These are phyloP conservation scores for Colletotrichum filicis DNA, from an alignment of 2,329 filamentous ascomycete genomes.

Conservation along the genomic window DNA sequence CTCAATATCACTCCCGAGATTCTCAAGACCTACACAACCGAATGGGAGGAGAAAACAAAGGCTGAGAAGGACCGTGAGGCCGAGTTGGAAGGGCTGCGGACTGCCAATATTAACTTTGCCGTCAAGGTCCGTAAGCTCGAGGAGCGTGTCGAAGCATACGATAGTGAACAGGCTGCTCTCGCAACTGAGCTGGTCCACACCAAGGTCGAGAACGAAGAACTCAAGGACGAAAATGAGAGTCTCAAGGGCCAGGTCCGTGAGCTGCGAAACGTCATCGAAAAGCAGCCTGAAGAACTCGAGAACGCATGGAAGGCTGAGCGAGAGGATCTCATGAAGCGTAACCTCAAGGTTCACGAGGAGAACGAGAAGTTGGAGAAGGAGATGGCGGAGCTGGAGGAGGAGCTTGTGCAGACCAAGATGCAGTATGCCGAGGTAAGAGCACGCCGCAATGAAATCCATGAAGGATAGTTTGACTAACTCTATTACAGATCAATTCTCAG, in stretches of 20 bases:
- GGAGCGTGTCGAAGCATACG: conserved; percentile 86
- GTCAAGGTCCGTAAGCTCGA: conserved; percentile 86
- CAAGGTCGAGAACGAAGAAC: conserved; percentile 92
- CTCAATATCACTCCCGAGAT: conserved; percentile 86
- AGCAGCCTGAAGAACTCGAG: conserved; percentile 90
- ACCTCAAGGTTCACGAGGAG: conserved; percentile 93
- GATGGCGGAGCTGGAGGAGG: conserved; percentile 90
- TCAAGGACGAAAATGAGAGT: conserved; percentile 90
- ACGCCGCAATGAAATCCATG: background rate
- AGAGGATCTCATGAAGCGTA: conserved; percentile 91
- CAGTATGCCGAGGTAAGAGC: conserved; percentile 89
- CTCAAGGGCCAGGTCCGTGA: conserved; percentile 87
- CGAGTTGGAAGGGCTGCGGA: conserved; percentile 80
- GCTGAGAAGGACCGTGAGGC: conserved; percentile 83
- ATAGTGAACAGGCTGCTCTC: conserved; percentile 89
- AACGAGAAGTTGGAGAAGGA: conserved; percentile 90
- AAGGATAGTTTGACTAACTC: conserved; percentile 5
- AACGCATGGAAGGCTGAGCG: conserved; percentile 84
- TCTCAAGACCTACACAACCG: conserved; percentile 81
- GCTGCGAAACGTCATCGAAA: conserved; percentile 86
- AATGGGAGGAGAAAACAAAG: conserved; percentile 95
- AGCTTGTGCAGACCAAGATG: conserved; percentile 94
- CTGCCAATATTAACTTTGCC: conserved; percentile 74
- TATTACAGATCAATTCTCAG: conserved; percentile 71
- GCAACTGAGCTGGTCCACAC: conserved; percentile 91